These are phyloP conservation scores for Cyberlindnera misumaiensis DNA, from an alignment of 805 yeast species.

Conservation along the genomic window DNA sequence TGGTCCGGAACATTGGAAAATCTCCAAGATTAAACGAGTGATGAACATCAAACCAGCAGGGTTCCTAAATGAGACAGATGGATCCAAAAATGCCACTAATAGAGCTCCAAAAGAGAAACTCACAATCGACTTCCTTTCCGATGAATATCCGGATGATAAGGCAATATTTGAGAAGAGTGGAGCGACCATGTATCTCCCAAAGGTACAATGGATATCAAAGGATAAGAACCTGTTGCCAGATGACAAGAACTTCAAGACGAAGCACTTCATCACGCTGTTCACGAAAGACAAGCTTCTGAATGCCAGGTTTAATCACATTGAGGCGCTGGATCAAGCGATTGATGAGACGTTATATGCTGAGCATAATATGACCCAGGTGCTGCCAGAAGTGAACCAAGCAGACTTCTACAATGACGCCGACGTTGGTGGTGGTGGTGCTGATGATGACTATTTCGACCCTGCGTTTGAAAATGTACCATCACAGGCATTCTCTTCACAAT, in stretches of 20 bases:
- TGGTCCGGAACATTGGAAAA: constrained; percentile 92
- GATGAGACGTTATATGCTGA: constrained; percentile 70
- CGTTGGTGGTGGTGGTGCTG: constrained; percentile 28
- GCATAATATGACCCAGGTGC: constrained; percentile 34
- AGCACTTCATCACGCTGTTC: constrained; percentile 58
- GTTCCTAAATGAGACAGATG: not conserved
- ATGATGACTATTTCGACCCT: constrained; percentile 21
- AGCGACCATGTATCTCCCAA: constrained; percentile 29
- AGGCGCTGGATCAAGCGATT: constrained; percentile 29
- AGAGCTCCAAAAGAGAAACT: constrained; percentile 27
- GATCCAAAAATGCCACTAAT: not conserved
- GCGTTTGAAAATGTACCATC: constrained; percentile 27
- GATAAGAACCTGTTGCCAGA: constrained; percentile 56
- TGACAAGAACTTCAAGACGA: constrained; percentile 67
- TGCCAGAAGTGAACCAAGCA: constrained; percentile 25
- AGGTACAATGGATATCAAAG: constrained; percentile 33
- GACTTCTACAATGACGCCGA: constrained; percentile 34
- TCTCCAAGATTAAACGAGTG: constrained; percentile 44
- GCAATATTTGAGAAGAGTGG: constrained; percentile 29
- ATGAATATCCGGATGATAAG: constrained; percentile 26
- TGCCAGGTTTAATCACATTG: constrained; percentile 24
- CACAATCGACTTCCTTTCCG: constrained; percentile 37
- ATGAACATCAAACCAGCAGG: constrained; percentile 17
- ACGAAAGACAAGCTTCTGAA: constrained; percentile 53
- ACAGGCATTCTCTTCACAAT: constrained; percentile 17